Base-by-base conservation (phyloP, 2,329 filamentous ascomycete species). In the Paecilomyces niveus region DNA sequence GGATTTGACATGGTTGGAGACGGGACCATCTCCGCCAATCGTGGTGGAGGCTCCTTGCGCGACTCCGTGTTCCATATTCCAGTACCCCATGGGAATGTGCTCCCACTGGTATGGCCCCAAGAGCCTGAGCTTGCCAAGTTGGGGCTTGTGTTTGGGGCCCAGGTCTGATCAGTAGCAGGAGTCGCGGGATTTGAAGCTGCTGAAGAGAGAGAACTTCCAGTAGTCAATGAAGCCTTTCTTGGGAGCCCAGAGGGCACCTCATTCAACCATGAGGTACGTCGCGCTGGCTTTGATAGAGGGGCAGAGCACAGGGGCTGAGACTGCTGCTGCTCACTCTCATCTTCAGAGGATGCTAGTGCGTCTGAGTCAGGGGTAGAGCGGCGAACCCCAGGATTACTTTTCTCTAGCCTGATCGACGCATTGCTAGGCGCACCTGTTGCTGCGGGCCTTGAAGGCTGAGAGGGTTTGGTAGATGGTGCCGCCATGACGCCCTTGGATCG, bases 301-400 rank as follows among this genome's bases (percentile, higher is more conserved):
- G 83, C 57, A 72, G 69, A 60, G 71, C 71, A 67, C 74, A 76
- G 66, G 80, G 80, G 62, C 76, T 76, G 67, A 70, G 73, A 58
- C 82, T 84, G 79, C 52, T 80, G 80, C 70, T 85, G 81, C 61
- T 96, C 89, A 58, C 80, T 83, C 74, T 99, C 94, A 72, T 97
- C 94, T 73, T 97, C 94, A 11, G 92, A 97, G 64, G 93, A 97
- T 56, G 89, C 92, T 60, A 97, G 79, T 55, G 90, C 93, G 72
- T 97, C 93, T 3, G 92, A 97, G 71, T 97, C 94, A 22, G 93
- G 93, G 1, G 93, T 97, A 7, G 91, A 92, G 57, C 89, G 89
- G 66, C 92, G 85, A 58, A 87, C 83, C 57, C 79, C 78, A 33
- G 79, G 72, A 67, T 89, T 89, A 54, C 88, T 81, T 72, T 92